Evolutionary conservation across 257 asterid species (phyloP).

Genomic region (Capsicum pubescens): DNA sequence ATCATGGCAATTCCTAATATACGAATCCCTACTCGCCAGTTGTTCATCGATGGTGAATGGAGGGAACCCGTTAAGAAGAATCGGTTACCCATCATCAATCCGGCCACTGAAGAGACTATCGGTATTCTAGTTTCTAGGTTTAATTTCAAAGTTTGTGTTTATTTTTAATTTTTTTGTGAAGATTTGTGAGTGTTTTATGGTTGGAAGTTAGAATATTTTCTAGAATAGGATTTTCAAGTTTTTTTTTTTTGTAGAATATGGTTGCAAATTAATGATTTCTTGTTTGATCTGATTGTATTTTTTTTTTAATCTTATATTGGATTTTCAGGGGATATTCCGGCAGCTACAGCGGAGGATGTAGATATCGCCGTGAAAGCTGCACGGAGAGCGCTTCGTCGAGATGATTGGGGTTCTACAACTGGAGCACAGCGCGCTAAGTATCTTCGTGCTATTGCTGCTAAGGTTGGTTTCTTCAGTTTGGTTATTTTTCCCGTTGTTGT

Average conservation of each 20-base stretch:
- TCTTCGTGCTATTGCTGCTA: conserved; percentile 62
- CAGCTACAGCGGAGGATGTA: conserved; percentile 82
- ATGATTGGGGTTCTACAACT: conserved; percentile 54
- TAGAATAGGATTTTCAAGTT: neutral
- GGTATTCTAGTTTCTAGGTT: conserved; percentile 42
- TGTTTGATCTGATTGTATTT: neutral
- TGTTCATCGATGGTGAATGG: conserved; percentile 90
- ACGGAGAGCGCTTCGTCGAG: conserved; percentile 53
- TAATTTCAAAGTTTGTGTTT: neutral
- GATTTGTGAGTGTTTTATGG: neutral
- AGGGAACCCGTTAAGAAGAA: conserved; percentile 64
- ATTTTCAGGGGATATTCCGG: conserved; percentile 75
- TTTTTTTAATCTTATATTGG: neutral
- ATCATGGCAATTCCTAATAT: conserved; percentile 32
- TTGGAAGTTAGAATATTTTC: neutral
- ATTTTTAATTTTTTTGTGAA: neutral
- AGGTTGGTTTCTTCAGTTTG: conserved; percentile 38
- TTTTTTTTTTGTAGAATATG: too few relatives aligned
- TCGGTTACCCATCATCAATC: conserved; percentile 68
- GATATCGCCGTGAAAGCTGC: conserved; percentile 64
- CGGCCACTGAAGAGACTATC: conserved; percentile 74
- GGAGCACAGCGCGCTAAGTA: conserved; percentile 58
- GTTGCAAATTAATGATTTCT: neutral
- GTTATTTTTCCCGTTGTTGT: too few relatives aligned
- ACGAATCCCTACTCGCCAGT: conserved; percentile 57